Conservation (phyloP, 441 rosid species). For the Biscutella auriculata region DNA sequence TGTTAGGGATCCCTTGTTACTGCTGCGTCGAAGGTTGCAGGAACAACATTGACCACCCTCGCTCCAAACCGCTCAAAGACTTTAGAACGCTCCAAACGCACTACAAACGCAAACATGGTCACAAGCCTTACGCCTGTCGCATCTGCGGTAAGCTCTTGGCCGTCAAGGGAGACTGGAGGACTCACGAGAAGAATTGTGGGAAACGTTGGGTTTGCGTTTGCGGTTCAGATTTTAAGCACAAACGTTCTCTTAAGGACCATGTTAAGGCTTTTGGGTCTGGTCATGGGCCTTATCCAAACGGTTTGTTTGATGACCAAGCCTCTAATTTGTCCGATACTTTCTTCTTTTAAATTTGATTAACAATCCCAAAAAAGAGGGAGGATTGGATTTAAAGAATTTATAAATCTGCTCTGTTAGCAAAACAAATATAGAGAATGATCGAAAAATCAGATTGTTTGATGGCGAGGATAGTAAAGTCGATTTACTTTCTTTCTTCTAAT, state of each 20-base stretch:
- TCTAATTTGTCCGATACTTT: slow-evolving; percentile 12
- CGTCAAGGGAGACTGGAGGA: slow-evolving; percentile 83
- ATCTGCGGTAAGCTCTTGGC: slow-evolving; percentile 69
- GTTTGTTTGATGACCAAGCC: slow-evolving; percentile 11
- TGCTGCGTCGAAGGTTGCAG: slow-evolving; percentile 77
- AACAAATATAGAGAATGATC: too few relatives aligned
- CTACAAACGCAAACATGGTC: slow-evolving; percentile 82
- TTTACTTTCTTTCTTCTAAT: too few relatives aligned
- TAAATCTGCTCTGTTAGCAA: too few relatives aligned
- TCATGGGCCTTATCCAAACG: slow-evolving; percentile 37
- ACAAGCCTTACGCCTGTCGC: slow-evolving; percentile 64
- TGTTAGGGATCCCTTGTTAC: slow-evolving; percentile 86
- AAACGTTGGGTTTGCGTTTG: slow-evolving; percentile 83
- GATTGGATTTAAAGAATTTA: too few relatives aligned
- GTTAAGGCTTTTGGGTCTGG: slow-evolving; percentile 61
- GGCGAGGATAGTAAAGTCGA: too few relatives aligned
- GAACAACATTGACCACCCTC: slow-evolving; percentile 82
- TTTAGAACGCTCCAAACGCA: slow-evolving; percentile 86
- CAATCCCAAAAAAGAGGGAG: too few relatives aligned
- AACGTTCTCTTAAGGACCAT: slow-evolving; percentile 82
- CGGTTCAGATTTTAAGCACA: slow-evolving; percentile 83
- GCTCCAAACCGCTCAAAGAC: slow-evolving; percentile 78
- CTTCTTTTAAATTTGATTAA: slow-evolving; percentile 1
- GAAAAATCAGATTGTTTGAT: too few relatives aligned
- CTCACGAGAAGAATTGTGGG: too few relatives aligned